A percentile compares a stretch with the other conserved stretches of the same genome.
These are phyloP conservation scores for Rhodosporidiobolus sp. DNA, from an alignment of 768 basidiomycete genomes.

Conservation along the genomic window DNA sequence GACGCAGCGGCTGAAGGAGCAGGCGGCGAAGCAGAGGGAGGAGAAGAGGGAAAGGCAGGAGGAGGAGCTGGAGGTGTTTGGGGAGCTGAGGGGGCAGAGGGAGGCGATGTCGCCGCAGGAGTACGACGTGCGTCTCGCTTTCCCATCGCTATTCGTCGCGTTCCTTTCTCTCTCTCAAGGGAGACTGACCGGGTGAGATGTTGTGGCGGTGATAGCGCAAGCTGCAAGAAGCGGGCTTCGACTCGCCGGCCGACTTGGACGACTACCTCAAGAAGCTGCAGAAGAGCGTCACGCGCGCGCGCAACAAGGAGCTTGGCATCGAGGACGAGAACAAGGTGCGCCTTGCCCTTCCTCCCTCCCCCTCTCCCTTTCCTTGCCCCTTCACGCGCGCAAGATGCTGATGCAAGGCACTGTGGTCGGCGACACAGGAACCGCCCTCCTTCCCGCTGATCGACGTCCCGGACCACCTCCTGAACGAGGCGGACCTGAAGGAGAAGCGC, in stretches of 20 bases:
- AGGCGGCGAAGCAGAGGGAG: constrained; percentile 74
- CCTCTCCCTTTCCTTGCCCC: neutral
- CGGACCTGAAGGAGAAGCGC: constrained; percentile 86
- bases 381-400: neutral
- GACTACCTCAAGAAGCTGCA: constrained; percentile 84
- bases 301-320: constrained; percentile 74
- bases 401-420: neutral
- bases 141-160: neutral
- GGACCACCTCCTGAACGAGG: constrained; percentile 84
- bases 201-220: constrained; percentile 25
- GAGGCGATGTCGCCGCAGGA: neutral
- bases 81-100: neutral
- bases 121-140: neutral
- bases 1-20: constrained; percentile 81
- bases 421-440: constrained; percentile 66
- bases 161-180: neutral
- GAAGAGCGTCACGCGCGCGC: constrained; percentile 65
- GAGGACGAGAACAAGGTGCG: constrained; percentile 56
- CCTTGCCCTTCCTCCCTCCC: constrained; percentile 49
- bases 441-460: constrained; percentile 91
- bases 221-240: constrained; percentile 68
- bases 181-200: no score
- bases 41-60: constrained; percentile 64
- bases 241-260: constrained; percentile 58
- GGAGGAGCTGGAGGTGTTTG: neutral